Percentiles rank a stretch among this genome's conserved stretches.
Evolutionary conservation across 768 basidiomycete genomes (phyloP).

Genomic region (Phallus indusiatus): DNA sequence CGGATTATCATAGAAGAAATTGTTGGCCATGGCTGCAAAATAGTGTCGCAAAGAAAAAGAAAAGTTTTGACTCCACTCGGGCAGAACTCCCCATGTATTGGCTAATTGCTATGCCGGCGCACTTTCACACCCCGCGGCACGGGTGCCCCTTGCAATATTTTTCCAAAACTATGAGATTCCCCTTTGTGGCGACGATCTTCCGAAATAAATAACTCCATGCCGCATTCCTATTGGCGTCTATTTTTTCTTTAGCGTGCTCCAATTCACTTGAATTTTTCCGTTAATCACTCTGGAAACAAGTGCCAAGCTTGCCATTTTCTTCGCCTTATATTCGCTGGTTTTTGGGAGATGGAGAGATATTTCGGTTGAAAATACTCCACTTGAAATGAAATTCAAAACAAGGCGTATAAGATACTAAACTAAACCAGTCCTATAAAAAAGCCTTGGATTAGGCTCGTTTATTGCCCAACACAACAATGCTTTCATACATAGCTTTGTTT

Average conservation of each 20-base stretch:
- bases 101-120: not conserved
- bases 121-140: no score
- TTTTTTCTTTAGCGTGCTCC: not conserved
- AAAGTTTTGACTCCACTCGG: not conserved
- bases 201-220: not conserved
- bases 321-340: not conserved
- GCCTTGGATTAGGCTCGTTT: not conserved
- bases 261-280: not conserved
- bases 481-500: conserved; percentile 22
- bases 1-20: conserved; percentile 67
- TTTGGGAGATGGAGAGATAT: not conserved
- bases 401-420: not conserved
- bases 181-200: not conserved
- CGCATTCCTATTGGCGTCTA: not conserved
- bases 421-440: not conserved
- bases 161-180: not conserved
- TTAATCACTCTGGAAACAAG: no score
- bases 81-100: not conserved
- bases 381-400: not conserved
- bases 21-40: conserved; percentile 29
- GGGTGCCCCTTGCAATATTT: no score
- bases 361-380: not conserved
- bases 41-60: not conserved
- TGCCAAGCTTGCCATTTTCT: not conserved
- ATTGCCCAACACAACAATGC: conserved; percentile 16